A percentile compares a stretch with the other conserved stretches of the same genome.
phyloP scores from a whole-genome alignment of 345 rosid genomes.

The Alliaria petiolata region DNA sequence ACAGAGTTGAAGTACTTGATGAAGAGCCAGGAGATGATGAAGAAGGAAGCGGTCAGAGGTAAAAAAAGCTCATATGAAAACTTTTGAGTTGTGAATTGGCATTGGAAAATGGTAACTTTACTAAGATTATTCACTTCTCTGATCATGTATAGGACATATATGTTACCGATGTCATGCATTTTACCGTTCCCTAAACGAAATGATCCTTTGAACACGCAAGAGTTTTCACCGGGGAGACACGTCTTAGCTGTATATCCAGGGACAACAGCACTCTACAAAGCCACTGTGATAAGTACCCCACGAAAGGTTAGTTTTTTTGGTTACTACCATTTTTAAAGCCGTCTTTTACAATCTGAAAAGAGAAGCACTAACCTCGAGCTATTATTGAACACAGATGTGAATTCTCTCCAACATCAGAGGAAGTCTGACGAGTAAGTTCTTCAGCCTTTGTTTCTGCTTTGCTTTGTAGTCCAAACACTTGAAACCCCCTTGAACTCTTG shows the following conservation, averaged over 20 bases:
- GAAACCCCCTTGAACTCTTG: no score
- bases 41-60: conserved; percentile 79
- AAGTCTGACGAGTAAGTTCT: conserved; percentile 83
- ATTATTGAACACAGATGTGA: conserved; percentile 23
- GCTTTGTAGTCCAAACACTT: background rate
- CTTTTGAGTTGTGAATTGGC: background rate
- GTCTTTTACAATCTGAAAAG: background rate
- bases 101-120: background rate
- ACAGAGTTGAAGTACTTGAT: conserved; percentile 88
- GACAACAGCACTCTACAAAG: conserved; percentile 93
- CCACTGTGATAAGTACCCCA: conserved; percentile 78
- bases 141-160: conserved; percentile 59
- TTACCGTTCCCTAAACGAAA: conserved; percentile 78
- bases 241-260: conserved; percentile 99
- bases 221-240: conserved; percentile 60
- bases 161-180: conserved; percentile 65
- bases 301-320: conserved; percentile 66
- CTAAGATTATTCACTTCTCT: background rate
- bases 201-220: conserved; percentile 57
- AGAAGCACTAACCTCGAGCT: conserved; percentile 7
- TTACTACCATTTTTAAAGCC: conserved; percentile 3
- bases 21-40: conserved; percentile 99
- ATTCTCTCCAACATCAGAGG: conserved; percentile 48
- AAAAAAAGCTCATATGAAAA: background rate
- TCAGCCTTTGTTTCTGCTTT: background rate